These are phyloP conservation scores for Mycosarcoma maydis DNA, from an alignment of 1,284 basidiomycete species.

Conservation along the genomic window DNA sequence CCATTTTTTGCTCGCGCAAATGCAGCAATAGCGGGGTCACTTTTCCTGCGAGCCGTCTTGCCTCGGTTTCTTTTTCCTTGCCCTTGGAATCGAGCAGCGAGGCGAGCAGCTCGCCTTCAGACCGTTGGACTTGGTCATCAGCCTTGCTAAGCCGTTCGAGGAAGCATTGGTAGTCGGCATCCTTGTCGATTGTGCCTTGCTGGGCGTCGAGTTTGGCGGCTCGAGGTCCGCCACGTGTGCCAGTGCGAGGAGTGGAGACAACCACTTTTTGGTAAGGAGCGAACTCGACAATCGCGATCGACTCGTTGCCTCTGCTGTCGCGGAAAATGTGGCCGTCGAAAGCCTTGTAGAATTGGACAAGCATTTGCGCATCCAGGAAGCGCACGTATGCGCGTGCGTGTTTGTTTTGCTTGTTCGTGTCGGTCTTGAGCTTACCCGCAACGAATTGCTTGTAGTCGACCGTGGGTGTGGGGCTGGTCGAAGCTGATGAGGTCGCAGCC, in stretches of 20 bases:
- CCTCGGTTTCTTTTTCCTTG: constrained; percentile 23
- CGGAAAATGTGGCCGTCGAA: constrained; percentile 93
- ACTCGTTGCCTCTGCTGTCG: constrained; percentile 89
- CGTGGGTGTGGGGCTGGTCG: constrained; percentile 11
- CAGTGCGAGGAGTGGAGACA: background rate
- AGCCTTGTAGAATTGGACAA: constrained; percentile 80
- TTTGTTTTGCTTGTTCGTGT: constrained; percentile 45
- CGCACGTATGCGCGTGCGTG: constrained; percentile 88
- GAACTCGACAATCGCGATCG: constrained; percentile 88
- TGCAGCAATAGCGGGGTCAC: constrained; percentile 57
- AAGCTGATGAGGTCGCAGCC: background rate
- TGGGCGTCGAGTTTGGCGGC: constrained; percentile 78
- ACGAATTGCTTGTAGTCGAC: constrained; percentile 55
- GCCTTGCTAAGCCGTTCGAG: constrained; percentile 34
- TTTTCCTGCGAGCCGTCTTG: constrained; percentile 20
- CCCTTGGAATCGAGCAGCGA: constrained; percentile 17
- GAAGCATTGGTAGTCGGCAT: constrained; percentile 42
- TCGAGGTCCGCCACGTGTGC: constrained; percentile 67
- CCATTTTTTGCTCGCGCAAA: constrained; percentile 43
- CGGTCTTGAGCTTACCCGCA: constrained; percentile 53
- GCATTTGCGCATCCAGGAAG: constrained; percentile 78
- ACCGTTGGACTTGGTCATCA: constrained; percentile 26
- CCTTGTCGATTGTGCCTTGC: constrained; percentile 79
- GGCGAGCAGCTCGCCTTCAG: constrained; percentile 49
- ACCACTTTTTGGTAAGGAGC: constrained; percentile 87